Evolutionary conservation across 805 yeast genomes (phyloP).

Genomic region (Ogataea henricii): DNA sequence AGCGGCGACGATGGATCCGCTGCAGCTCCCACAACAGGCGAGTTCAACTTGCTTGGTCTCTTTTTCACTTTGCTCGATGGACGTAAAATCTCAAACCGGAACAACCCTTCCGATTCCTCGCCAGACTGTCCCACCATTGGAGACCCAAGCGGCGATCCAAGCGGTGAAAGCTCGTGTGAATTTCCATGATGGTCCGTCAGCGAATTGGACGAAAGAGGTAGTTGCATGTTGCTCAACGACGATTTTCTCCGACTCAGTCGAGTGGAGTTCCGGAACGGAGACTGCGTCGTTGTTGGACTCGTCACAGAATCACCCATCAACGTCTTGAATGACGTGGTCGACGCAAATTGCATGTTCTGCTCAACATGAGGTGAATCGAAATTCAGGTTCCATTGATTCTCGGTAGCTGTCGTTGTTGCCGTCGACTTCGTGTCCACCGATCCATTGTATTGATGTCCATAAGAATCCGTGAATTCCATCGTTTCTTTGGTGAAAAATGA

Average conservation of each 20-base stretch:
- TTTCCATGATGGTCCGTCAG: slow-evolving; percentile 14
- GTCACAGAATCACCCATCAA: slow-evolving; percentile 53
- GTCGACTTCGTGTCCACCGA: slow-evolving; percentile 67
- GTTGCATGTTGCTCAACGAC: slow-evolving; percentile 17
- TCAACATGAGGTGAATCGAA: slow-evolving; percentile 33
- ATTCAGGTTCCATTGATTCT: slow-evolving; percentile 27
- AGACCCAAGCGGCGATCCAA: slow-evolving; percentile 25
- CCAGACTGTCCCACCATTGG: slow-evolving; percentile 17
- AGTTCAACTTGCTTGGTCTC: slow-evolving; percentile 29
- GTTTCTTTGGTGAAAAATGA: slow-evolving; percentile 77
- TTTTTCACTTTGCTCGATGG: slow-evolving; percentile 39
- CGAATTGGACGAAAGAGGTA: slow-evolving; percentile 14
- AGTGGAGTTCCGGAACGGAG: slow-evolving; percentile 22
- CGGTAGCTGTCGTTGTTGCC: slow-evolving; percentile 34
- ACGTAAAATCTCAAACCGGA: slow-evolving; percentile 46
- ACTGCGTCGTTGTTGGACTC: slow-evolving; percentile 13
- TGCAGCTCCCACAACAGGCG: slow-evolving; percentile 19
- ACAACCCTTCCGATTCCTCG: slow-evolving; percentile 43
- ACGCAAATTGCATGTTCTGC: slow-evolving; percentile 35
- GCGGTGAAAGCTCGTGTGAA: slow-evolving; percentile 22
- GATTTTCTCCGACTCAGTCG: slow-evolving; percentile 25
- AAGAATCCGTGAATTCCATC: slow-evolving; percentile 28
- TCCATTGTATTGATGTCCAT: slow-evolving; percentile 47
- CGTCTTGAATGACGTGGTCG: slow-evolving; percentile 76
- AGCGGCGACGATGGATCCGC: slow-evolving; percentile 29